phyloP scores from a whole-genome alignment of 176 grass and related monocot genomes.

The Ensete ventricosum region DNA sequence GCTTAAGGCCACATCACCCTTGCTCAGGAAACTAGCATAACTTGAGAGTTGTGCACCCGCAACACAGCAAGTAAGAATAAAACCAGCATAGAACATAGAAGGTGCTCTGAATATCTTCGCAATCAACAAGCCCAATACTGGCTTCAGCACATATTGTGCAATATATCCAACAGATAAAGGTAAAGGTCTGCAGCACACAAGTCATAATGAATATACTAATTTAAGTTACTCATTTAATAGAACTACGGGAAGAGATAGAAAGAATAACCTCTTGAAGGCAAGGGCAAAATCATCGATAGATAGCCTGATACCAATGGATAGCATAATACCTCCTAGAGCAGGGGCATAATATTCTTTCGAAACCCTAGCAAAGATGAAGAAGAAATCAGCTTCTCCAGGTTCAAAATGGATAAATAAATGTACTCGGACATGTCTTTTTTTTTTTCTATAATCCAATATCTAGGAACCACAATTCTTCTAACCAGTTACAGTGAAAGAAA shows the following conservation, averaged over 20 bases:
- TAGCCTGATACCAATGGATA: conserved; percentile 82
- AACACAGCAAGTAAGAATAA: conserved; percentile 82
- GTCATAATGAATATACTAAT: conserved; percentile 13
- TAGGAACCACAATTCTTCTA: background rate
- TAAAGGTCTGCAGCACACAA: conserved; percentile 48
- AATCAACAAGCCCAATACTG: conserved; percentile 59
- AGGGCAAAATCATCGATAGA: conserved; percentile 82
- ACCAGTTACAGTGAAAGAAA: background rate
- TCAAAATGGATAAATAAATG: background rate
- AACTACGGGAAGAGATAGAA: background rate
- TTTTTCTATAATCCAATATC: background rate
- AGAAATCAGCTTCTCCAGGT: conserved; percentile 2
- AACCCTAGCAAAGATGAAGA: conserved; percentile 42
- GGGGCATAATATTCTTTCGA: conserved; percentile 85
- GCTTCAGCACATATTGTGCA: conserved; percentile 73
- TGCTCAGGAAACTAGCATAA: conserved; percentile 85
- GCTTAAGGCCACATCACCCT: conserved; percentile 87
- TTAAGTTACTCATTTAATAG: background rate
- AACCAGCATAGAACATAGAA: conserved; percentile 61
- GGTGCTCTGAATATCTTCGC: conserved; percentile 59
- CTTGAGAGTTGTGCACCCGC: conserved; percentile 78
- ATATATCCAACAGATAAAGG: conserved; percentile 62
- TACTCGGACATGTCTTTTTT: background rate
- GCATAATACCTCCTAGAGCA: conserved; percentile 81
- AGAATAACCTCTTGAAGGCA: conserved; percentile 57